phyloP scores from a whole-genome alignment of 2,329 filamentous ascomycete genomes.

The Fusarium miscanthi region DNA sequence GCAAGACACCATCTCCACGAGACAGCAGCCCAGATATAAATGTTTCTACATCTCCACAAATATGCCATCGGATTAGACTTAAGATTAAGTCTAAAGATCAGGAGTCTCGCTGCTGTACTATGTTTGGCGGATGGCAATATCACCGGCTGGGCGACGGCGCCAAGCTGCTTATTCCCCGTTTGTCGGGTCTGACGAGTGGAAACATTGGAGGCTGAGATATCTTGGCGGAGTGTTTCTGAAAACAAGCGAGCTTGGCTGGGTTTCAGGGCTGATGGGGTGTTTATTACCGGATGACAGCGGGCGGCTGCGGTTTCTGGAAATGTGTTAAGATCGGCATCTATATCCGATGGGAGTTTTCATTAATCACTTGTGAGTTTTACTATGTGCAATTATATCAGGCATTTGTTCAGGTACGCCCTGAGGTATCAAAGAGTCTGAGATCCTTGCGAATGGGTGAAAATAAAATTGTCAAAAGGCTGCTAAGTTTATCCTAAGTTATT shows the following conservation, averaged over 20 bases:
- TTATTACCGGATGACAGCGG: not conserved
- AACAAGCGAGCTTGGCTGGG: conserved; percentile 14
- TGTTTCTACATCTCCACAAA: not conserved
- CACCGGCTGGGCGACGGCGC: conserved; percentile 33
- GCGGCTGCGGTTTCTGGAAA: not conserved
- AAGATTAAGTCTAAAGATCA: conserved; percentile 25
- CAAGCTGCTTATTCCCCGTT: conserved; percentile 13
- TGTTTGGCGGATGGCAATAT: conserved; percentile 40
- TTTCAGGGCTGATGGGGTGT: conserved; percentile 11
- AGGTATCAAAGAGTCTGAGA: accelerated
- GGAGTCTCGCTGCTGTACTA: not conserved
- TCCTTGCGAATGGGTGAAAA: accelerated
- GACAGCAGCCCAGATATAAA: not conserved
- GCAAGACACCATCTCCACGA: not conserved
- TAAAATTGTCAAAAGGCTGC: not conserved
- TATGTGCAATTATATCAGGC: accelerated
- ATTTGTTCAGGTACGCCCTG: not conserved
- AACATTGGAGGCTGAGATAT: conserved; percentile 18
- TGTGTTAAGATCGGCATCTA: not conserved
- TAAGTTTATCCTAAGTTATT: not conserved
- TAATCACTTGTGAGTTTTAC: not conserved
- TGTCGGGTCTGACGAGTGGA: conserved; percentile 1
- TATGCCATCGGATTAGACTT: not conserved
- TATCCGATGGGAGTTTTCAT: not conserved
- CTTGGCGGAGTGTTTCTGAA: conserved; percentile 6